These are phyloP conservation scores for Oemleria cerasiformis DNA, from an alignment of 306 rosid species.

Conservation along the genomic window DNA sequence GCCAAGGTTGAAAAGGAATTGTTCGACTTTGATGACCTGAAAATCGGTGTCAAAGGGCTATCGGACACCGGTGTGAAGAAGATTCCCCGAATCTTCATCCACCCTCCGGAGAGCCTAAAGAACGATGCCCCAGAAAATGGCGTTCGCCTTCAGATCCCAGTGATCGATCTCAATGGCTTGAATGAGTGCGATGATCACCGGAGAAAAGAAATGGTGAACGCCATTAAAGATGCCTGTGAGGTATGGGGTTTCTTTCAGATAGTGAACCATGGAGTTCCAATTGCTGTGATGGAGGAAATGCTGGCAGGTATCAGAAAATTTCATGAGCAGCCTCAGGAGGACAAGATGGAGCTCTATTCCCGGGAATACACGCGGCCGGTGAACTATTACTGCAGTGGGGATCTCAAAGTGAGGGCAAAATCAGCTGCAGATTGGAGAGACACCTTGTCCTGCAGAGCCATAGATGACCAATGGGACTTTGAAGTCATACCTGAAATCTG, in stretches of 20 bases:
- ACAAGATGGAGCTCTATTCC: slow-evolving; percentile 36
- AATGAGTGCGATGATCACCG: slow-evolving; percentile 24
- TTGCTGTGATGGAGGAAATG: slow-evolving; percentile 23
- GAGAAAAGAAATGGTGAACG: slow-evolving; percentile 22
- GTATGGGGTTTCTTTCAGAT: slow-evolving; percentile 54
- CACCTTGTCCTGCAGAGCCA: background rate
- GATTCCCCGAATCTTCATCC: slow-evolving; percentile 52
- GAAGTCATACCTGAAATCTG: slow-evolving; percentile 16
- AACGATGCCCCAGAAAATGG: background rate
- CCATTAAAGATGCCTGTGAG: slow-evolving; percentile 42
- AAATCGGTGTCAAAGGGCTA: slow-evolving; percentile 62
- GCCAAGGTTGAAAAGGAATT: slow-evolving; percentile 43
- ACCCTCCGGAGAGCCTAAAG: slow-evolving; percentile 41
- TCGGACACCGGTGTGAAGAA: slow-evolving; percentile 46
- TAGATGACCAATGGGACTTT: background rate
- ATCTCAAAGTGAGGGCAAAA: slow-evolving; percentile 24
- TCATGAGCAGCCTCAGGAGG: slow-evolving; percentile 49
- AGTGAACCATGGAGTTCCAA: slow-evolving; percentile 50
- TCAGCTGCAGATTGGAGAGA: slow-evolving; percentile 22
- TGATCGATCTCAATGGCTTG: slow-evolving; percentile 50
- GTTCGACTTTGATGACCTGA: slow-evolving; percentile 45
- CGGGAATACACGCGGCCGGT: slow-evolving; percentile 22
- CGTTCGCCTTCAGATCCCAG: background rate
- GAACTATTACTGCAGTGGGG: slow-evolving; percentile 40
- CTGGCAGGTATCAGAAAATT: slow-evolving; percentile 25